Conservation (phyloP, 768 basidiomycete genomes). For the Butyriboletus loyo region DNA sequence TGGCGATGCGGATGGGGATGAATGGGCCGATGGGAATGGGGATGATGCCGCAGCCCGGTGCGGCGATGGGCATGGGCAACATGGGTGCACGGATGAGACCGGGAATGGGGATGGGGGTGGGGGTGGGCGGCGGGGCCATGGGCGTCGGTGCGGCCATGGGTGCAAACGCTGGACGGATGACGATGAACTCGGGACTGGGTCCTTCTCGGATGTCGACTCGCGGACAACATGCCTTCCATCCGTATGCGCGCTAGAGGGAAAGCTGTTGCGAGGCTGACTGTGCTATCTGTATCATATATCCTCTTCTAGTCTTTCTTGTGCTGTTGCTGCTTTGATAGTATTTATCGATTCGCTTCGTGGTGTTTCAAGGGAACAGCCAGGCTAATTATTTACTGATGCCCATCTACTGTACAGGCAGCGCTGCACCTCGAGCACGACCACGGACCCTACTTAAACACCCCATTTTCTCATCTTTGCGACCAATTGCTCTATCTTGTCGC, state of each 20-base stretch:
- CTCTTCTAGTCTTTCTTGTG: constrained; percentile 18
- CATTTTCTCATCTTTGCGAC: constrained; percentile 36
- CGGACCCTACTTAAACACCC: constrained; percentile 5
- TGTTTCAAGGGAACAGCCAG: neutral
- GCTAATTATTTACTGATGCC: constrained; percentile 3
- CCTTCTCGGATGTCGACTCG: constrained; percentile 47
- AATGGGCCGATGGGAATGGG: constrained; percentile 37
- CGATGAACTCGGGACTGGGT: constrained; percentile 43
- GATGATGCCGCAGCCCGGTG: constrained; percentile 30
- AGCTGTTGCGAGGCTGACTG: neutral
- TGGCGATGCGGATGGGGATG: constrained; percentile 38
- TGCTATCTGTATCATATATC: constrained; percentile 32
- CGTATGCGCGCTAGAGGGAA: constrained; percentile 49
- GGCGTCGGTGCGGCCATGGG: constrained; percentile 30
- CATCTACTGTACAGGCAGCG: constrained; percentile 6
- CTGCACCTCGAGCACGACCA: neutral
- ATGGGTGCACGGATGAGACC: constrained; percentile 37
- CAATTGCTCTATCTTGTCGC: constrained; percentile 15
- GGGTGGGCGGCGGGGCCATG: constrained; percentile 40
- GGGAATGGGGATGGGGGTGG: constrained; percentile 41
- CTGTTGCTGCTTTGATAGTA: constrained; percentile 13
- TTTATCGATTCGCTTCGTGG: constrained; percentile 10
- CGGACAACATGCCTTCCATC: constrained; percentile 62
- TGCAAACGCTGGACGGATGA: constrained; percentile 37
- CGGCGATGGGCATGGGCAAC: constrained; percentile 19